phyloP scores from a whole-genome alignment of 2,329 filamentous ascomycete species.

The Amesomyces nigricolor region DNA sequence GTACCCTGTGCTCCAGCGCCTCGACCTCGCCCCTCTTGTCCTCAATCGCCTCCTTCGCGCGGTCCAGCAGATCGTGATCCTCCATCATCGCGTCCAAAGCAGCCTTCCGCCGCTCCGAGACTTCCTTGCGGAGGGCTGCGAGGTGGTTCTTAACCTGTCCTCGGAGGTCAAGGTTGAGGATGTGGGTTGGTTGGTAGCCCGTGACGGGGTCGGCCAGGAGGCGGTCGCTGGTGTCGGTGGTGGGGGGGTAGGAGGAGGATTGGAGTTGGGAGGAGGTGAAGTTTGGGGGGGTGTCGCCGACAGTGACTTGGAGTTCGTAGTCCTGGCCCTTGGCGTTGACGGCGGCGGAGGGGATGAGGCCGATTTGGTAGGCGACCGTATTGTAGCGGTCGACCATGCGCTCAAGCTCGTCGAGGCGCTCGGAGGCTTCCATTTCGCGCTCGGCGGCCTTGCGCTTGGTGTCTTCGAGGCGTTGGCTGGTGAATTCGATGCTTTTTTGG shows the following conservation, averaged over 20 bases:
- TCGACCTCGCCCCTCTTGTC: constrained; percentile 93
- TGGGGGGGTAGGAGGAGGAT: constrained; percentile 36
- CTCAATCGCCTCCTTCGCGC: constrained; percentile 93
- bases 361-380: constrained; percentile 87
- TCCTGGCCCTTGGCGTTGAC: constrained; percentile 78
- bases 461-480: constrained; percentile 72
- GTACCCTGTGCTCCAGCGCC: constrained; percentile 79
- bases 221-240: constrained; percentile 57
- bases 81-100: constrained; percentile 90
- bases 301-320: constrained; percentile 78
- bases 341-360: constrained; percentile 78
- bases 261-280: constrained; percentile 62
- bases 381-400: constrained; percentile 87
- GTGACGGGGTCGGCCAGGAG: constrained; percentile 75
- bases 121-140: constrained; percentile 73
- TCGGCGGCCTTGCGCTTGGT: constrained; percentile 76
- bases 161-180: constrained; percentile 83
- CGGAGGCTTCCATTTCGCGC: constrained; percentile 80
- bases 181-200: constrained; percentile 83
- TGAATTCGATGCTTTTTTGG: constrained; percentile 79
- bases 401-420: constrained; percentile 88
- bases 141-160: constrained; percentile 77
- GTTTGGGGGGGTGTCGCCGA: constrained; percentile 65
- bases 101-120: constrained; percentile 78
- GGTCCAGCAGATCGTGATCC: constrained; percentile 87